These are phyloP conservation scores for Plenodomus lindquistii DNA, from an alignment of 2,329 filamentous ascomycete species.

Conservation along the genomic window DNA sequence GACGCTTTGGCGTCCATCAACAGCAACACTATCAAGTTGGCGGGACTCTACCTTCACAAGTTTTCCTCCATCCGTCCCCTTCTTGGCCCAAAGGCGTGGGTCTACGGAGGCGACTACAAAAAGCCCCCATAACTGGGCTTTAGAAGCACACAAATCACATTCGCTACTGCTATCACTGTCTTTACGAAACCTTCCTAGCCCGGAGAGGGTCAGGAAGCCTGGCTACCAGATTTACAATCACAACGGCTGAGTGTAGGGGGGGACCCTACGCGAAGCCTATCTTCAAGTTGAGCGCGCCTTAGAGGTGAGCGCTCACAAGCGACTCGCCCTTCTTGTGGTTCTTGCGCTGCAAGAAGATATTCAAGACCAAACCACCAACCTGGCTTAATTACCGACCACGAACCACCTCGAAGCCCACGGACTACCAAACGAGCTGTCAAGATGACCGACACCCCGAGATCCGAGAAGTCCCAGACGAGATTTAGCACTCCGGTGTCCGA, in stretches of 20 bases:
- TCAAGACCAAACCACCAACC: constrained; percentile 3
- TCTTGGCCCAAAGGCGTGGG: constrained; percentile 89
- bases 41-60: constrained; percentile 74
- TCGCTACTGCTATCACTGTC: constrained; percentile 20
- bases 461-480: constrained; percentile 67
- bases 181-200: constrained; percentile 26
- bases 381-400: constrained; percentile 9
- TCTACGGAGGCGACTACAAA: constrained; percentile 90
- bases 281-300: constrained; percentile 56
- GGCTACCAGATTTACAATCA: constrained; percentile 25
- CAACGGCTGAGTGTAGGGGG: constrained; percentile 51
- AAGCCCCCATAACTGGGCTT: constrained; percentile 89
- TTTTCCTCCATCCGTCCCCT: constrained; percentile 83
- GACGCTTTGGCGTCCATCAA: constrained; percentile 46
- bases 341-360: constrained; percentile 36
- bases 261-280: constrained; percentile 51
- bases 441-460: constrained; percentile 63
- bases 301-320: constrained; percentile 59
- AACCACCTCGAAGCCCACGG: constrained; percentile 19
- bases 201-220: constrained; percentile 30
- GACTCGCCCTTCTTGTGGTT: constrained; percentile 49
- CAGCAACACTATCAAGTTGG: constrained; percentile 82
- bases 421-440: constrained; percentile 39
- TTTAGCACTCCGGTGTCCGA: constrained; percentile 77
- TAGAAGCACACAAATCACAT: constrained; percentile 11